Conservation (phyloP, 2,329 filamentous ascomycete species). For the Helminthosporium solani region DNA sequence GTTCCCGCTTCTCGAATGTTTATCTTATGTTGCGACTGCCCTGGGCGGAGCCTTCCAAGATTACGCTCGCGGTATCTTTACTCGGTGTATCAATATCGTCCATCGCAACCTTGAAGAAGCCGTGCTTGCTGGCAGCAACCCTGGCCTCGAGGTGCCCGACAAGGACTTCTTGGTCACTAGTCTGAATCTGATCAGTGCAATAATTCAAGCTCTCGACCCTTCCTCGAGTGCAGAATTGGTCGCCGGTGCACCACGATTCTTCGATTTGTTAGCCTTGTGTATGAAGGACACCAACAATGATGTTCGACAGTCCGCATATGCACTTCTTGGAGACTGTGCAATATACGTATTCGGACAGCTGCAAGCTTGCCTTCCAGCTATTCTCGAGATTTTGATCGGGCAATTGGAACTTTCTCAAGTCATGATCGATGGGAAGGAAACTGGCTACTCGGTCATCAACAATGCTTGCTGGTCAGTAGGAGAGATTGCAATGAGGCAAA, state of each 20-base stretch:
- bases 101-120: constrained; percentile 86
- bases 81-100: constrained; percentile 85
- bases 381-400: constrained; percentile 79
- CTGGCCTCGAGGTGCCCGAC: constrained; percentile 74
- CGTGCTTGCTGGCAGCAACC: constrained; percentile 67
- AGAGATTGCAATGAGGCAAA: constrained; percentile 82
- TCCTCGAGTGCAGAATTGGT: constrained; percentile 76
- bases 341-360: constrained; percentile 87
- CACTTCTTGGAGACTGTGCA: constrained; percentile 88
- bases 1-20: constrained; percentile 91
- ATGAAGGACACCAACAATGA: constrained; percentile 91
- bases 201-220: constrained; percentile 83
- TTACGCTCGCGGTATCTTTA: constrained; percentile 84
- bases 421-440: constrained; percentile 76
- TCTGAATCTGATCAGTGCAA: constrained; percentile 86
- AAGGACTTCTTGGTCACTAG: constrained; percentile 98
- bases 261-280: constrained; percentile 85
- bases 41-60: constrained; percentile 79
- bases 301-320: constrained; percentile 94
- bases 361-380: constrained; percentile 67
- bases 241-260: constrained; percentile 74
- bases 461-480: constrained; percentile 97
- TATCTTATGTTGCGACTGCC: constrained; percentile 89
- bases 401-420: constrained; percentile 76
- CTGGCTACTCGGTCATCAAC: constrained; percentile 89